A percentile compares a stretch with the other conserved stretches of the same genome.
phyloP scores from a whole-genome alignment of 805 yeast species.

The Monosporozyma yasuniensis region DNA sequence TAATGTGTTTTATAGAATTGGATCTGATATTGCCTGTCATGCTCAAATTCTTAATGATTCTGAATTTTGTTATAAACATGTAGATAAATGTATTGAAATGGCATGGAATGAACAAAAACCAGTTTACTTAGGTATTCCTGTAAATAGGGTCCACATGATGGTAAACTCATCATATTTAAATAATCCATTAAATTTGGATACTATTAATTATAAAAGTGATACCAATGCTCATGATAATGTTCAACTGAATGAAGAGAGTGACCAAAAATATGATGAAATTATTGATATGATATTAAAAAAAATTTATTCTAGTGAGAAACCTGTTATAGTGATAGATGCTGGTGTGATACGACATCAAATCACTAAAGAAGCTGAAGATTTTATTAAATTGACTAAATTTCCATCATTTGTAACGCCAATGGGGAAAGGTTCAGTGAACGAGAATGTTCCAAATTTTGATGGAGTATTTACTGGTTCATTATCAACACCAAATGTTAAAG shows the following conservation, averaged over 20 bases:
- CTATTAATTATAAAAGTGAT: background rate
- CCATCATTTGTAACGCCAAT: constrained; percentile 76
- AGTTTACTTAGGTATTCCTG: constrained; percentile 68
- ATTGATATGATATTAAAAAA: constrained; percentile 39
- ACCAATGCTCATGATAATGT: constrained; percentile 38
- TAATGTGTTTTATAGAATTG: constrained; percentile 61
- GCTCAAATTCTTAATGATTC: constrained; percentile 50
- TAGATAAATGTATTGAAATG: constrained; percentile 58
- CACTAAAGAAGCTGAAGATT: constrained; percentile 42
- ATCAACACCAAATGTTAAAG: constrained; percentile 57
- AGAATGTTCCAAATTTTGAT: constrained; percentile 53
- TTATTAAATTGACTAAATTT: constrained; percentile 55
- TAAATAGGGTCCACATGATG: constrained; percentile 54
- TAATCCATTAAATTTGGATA: constrained; percentile 46
- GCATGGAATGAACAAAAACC: constrained; percentile 67
- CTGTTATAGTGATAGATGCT: constrained; percentile 69
- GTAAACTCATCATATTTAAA: constrained; percentile 45
- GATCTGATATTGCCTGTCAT: constrained; percentile 52
- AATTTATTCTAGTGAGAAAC: constrained; percentile 46
- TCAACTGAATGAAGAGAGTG: constrained; percentile 32
- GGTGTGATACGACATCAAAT: constrained; percentile 67
- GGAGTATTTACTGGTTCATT: constrained; percentile 74
- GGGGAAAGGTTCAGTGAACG: constrained; percentile 73
- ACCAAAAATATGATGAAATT: constrained; percentile 38
- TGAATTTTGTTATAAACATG: constrained; percentile 48